Evolutionary conservation across 108 stramenopile species (phyloP).

Genomic region (Cyclotella choctawhatcheeana): DNA sequence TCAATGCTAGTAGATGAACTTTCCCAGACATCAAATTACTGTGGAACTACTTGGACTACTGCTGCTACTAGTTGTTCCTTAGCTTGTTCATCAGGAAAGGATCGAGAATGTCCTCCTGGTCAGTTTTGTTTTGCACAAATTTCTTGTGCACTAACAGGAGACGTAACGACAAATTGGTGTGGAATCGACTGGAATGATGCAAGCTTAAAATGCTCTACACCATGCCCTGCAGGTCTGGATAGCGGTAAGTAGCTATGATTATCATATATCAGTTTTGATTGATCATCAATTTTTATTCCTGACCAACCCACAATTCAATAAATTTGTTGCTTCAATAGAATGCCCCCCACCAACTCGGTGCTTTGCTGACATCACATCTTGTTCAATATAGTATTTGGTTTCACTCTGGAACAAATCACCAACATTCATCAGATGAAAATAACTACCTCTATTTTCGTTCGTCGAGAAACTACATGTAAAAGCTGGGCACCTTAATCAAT

Average conservation of each 20-base stretch:
- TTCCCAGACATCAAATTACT: slow-evolving; percentile 3
- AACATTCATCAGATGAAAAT: too few species aligned
- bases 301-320: too few species aligned
- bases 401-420: too few species aligned
- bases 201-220: background rate
- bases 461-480: too few species aligned
- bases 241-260: background rate
- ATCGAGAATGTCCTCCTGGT: slow-evolving; percentile 15
- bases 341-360: slow-evolving; percentile 5
- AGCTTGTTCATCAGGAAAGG: slow-evolving; percentile 21
- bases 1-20: background rate
- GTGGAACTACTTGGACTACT: slow-evolving; percentile 24
- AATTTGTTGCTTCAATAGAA: too few species aligned
- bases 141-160: background rate
- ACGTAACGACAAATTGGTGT: background rate
- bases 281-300: too few species aligned
- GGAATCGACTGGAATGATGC: slow-evolving; percentile 6
- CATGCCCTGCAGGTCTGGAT: slow-evolving; percentile 6
- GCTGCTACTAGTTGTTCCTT: slow-evolving; percentile 15
- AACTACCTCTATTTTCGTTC: too few species aligned
- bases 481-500: too few species aligned
- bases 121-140: slow-evolving; percentile 22
- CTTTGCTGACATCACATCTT: slow-evolving; percentile 14
- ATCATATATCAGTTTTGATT: too few species aligned
- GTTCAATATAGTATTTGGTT: too few species aligned